Base-by-base conservation (phyloP, 768 basidiomycete genomes). In the Psilocybe cubensis region DNA sequence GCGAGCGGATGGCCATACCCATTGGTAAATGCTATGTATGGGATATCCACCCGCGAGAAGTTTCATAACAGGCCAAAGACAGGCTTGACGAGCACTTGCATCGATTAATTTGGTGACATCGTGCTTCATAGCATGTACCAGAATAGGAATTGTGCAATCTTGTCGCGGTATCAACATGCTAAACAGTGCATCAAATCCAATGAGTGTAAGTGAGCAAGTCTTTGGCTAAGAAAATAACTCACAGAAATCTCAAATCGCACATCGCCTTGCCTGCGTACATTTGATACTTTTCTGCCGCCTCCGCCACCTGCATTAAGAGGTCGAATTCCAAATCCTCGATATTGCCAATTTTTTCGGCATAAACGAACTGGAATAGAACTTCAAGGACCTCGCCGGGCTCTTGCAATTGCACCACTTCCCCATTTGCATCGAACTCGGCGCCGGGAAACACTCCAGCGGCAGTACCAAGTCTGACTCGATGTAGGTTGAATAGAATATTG, bases 321-420 rank as follows among this genome's bases (percentile, higher is more conserved):
- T 62, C 56, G 24, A 63, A 55, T 5, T 41, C 21, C 21, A 60
- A 50, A 21, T 43, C 44, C 6, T 57, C 50, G 14, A 67, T 41
- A n/a, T 27, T 29, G 5, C 63, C 64, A 24, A 64, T 60, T 6
- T 58, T 42, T 42, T 52, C 24, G 1, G 68, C 62, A 40, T 66
- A 66, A 14, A 65, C 48, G 43, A 65, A 71, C 18, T 59, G 54
- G 43, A 71, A 68, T 12, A 70, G 58, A 8, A 69, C 35, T 20
- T 65, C 65, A 9, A 70, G 58, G 4, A 61, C 61, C 5, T 48
- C 54, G 1, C 60, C 48, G 1, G 44, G 40, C 49, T 70, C 69
- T 1, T 52, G 27, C 10, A 69, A 56, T 11, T 48, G n/a, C 11
- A 66, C 62, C 4, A 55, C 44, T 21, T 67, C 67, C 9, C 42